phyloP scores from a whole-genome alignment of 2,329 filamentous ascomycete genomes.

The Sclerotinia subarctica region DNA sequence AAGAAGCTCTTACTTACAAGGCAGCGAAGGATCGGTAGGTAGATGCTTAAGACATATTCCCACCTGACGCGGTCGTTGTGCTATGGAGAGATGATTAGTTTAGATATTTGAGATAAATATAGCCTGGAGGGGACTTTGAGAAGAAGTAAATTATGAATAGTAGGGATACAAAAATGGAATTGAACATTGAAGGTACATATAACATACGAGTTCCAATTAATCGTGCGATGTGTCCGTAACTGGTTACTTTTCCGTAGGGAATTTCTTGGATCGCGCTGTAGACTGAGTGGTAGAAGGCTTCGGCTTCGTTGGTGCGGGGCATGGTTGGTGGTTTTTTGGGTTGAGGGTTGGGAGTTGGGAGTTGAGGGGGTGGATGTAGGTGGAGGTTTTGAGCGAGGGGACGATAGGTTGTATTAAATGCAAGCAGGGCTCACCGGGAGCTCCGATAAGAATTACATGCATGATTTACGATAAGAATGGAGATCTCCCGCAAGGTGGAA shows the following conservation, averaged over 20 bases:
- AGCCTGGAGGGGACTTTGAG: too few relatives aligned
- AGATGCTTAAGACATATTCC: slow-evolving; percentile 88
- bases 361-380: neutral
- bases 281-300: slow-evolving; percentile 71
- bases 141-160: too few relatives aligned
- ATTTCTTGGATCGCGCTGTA: slow-evolving; percentile 85
- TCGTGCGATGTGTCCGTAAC: slow-evolving; percentile 76
- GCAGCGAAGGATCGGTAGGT: slow-evolving; percentile 42
- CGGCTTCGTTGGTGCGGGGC: slow-evolving; percentile 69
- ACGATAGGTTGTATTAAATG: neutral
- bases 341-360: neutral
- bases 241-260: slow-evolving; percentile 77
- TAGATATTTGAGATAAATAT: too few relatives aligned
- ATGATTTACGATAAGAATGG: neutral
- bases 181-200: neutral
- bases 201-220: slow-evolving; percentile 69
- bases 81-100: slow-evolving; percentile 41
- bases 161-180: too few relatives aligned
- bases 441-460: neutral
- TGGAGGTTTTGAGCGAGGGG: neutral
- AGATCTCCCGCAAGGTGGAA: too few relatives aligned
- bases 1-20: too few relatives aligned
- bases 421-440: neutral
- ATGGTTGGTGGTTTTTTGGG: slow-evolving; percentile 43
- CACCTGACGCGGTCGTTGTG: slow-evolving; percentile 76